A percentile compares a stretch with the other conserved stretches of the same genome.
These are phyloP conservation scores for Clathrospora elynae DNA, from an alignment of 2,329 filamentous ascomycete genomes.

Conservation along the genomic window DNA sequence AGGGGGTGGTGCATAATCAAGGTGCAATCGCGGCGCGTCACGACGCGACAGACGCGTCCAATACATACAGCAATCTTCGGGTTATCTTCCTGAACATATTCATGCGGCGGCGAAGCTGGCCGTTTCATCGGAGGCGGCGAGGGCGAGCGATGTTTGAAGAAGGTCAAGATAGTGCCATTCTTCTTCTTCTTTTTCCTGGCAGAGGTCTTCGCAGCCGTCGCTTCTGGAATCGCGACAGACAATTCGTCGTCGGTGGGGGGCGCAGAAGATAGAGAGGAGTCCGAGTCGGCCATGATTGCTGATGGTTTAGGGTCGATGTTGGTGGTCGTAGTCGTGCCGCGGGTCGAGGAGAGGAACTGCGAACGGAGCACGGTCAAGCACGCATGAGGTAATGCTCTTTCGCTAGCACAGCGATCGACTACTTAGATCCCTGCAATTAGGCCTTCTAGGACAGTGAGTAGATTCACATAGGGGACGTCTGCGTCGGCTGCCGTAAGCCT, in stretches of 20 bases:
- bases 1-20: slow-evolving; percentile 29
- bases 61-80: slow-evolving; percentile 85
- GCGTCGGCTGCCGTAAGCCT: not conserved
- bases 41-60: slow-evolving; percentile 47
- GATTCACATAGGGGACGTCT: slow-evolving; percentile 1
- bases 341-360: slow-evolving; percentile 30
- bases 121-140: slow-evolving; percentile 69
- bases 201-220: slow-evolving; percentile 31
- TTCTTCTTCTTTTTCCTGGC: slow-evolving; percentile 41
- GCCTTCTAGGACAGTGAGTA: slow-evolving; percentile 8
- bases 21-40: slow-evolving; percentile 32
- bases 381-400: slow-evolving; percentile 47
- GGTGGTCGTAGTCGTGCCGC: slow-evolving; percentile 28
- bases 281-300: slow-evolving; percentile 59
- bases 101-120: slow-evolving; percentile 85
- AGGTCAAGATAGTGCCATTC: slow-evolving; percentile 44
- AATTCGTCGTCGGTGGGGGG: slow-evolving; percentile 65
- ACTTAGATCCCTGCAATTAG: slow-evolving; percentile 21
- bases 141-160: slow-evolving; percentile 50
- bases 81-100: slow-evolving; percentile 88
- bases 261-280: slow-evolving; percentile 62
- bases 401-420: slow-evolving; percentile 37
- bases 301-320: slow-evolving; percentile 28
- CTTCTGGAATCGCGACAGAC: slow-evolving; percentile 32
- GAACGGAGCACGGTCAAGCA: slow-evolving; percentile 37